phyloP scores from a whole-genome alignment of 2,329 filamentous ascomycete genomes.

The Botrytis tulipae region DNA sequence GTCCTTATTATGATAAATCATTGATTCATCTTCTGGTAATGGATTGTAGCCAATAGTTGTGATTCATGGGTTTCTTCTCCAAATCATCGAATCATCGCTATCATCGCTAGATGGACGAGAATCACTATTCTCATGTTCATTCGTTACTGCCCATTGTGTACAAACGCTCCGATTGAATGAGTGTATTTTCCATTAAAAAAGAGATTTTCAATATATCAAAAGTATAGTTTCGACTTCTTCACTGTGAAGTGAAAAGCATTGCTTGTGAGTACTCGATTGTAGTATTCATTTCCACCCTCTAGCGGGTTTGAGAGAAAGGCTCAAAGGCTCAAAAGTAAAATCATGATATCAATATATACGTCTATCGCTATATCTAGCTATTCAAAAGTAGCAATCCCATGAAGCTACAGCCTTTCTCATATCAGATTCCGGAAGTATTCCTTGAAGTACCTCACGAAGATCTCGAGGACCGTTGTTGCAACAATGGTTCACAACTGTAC shows the following conservation, averaged over 20 bases:
- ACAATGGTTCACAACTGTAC: not conserved
- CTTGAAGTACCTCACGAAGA: slow-evolving; percentile 11
- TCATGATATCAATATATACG: not conserved
- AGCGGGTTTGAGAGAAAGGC: not conserved
- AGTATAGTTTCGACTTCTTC: not conserved
- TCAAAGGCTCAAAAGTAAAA: not conserved
- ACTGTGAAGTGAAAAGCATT: not conserved
- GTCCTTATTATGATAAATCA: not conserved
- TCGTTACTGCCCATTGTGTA: not conserved
- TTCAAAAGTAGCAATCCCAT: slow-evolving; percentile 18
- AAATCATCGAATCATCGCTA: not conserved
- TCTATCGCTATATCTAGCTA: not conserved
- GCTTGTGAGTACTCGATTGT: not conserved
- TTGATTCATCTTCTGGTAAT: not conserved
- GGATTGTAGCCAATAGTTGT: not conserved
- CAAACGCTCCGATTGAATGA: not conserved
- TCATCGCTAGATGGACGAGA: not conserved
- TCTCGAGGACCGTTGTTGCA: slow-evolving; percentile 8
- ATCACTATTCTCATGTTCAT: not conserved
- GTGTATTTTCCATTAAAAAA: not conserved
- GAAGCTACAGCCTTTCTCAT: not conserved
- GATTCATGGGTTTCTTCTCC: not conserved
- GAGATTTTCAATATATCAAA: not conserved
- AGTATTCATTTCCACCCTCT: not conserved
- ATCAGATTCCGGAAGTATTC: not conserved